phyloP scores from a whole-genome alignment of 176 grass and related monocot species.

The Avena atlantica region DNA sequence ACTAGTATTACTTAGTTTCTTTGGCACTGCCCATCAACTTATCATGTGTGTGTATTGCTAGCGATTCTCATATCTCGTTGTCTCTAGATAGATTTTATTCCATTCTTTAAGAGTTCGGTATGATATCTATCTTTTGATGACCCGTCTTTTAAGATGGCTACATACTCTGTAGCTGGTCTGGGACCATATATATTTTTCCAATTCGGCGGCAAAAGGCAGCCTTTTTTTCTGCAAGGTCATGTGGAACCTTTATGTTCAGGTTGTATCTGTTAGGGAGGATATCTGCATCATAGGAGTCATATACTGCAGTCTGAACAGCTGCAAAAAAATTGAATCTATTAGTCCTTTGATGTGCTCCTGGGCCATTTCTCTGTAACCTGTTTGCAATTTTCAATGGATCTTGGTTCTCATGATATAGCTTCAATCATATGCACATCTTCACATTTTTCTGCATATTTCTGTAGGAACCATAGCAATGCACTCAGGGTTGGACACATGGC shows the following conservation, averaged over 20 bases:
- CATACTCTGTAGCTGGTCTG: background rate
- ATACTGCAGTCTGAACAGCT: conserved; percentile 19
- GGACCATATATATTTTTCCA: conserved; percentile 17
- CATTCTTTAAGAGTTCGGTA: background rate
- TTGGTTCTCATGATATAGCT: background rate
- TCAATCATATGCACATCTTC: conserved; percentile 9
- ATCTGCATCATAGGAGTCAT: conserved; percentile 8
- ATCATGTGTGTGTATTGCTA: background rate
- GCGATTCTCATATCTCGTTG: background rate
- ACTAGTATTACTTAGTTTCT: background rate
- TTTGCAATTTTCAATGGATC: background rate
- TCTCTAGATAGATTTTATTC: background rate
- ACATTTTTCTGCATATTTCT: background rate
- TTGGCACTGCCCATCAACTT: conserved; percentile 1
- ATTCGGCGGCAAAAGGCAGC: background rate
- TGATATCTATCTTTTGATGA: conserved; percentile 15
- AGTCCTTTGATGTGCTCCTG: background rate
- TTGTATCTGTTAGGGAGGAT: conserved; percentile 1
- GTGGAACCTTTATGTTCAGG: background rate
- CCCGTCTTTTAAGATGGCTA: background rate
- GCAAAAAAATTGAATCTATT: conserved; percentile 10
- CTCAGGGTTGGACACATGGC: conserved; percentile 2
- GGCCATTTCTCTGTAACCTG: background rate
- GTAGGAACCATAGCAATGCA: background rate
- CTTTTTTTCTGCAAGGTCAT: conserved; percentile 2